Conservation (phyloP, 2,329 filamentous ascomycete genomes). For the Cladosporium oxysporum region DNA sequence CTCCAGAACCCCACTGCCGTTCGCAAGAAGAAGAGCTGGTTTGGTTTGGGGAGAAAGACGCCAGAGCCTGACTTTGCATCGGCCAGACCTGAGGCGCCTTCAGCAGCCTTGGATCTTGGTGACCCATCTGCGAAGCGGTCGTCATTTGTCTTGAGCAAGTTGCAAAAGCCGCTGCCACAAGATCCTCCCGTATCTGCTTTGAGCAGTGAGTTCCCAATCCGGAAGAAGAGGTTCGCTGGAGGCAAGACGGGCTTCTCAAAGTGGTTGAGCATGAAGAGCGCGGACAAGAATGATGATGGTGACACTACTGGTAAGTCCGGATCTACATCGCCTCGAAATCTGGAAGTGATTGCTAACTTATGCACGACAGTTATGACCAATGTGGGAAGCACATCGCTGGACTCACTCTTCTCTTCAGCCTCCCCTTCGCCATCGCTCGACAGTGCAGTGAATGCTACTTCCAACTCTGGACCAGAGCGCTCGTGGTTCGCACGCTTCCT, state of each 20-base stretch:
- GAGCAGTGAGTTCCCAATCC: conserved; percentile 48
- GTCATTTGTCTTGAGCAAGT: conserved; percentile 31
- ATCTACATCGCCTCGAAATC: too few species aligned
- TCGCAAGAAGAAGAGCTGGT: conserved; percentile 51
- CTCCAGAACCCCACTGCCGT: conserved; percentile 26
- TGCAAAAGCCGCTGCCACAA: conserved; percentile 31
- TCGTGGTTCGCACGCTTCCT: conserved; percentile 91
- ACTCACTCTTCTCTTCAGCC: conserved; percentile 36
- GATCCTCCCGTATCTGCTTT: conserved; percentile 35
- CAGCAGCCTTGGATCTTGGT: conserved; percentile 23
- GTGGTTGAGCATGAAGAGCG: conserved; percentile 54
- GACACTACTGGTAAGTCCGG: conserved; percentile 21
- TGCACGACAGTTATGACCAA: conserved; percentile 29
- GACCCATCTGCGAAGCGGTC: conserved; percentile 24
- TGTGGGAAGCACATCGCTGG: conserved; percentile 28
- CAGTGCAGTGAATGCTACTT: conserved; percentile 33
- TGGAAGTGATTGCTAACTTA: not conserved
- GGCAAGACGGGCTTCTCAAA: conserved; percentile 53
- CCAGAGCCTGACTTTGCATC: conserved; percentile 21
- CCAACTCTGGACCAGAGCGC: conserved; percentile 48
- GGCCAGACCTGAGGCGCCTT: conserved; percentile 4
- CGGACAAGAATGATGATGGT: conserved; percentile 28
- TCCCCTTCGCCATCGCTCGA: conserved; percentile 53
- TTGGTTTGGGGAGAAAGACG: conserved; percentile 38
- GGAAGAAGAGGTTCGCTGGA: conserved; percentile 37